Evolutionary conservation across 2,329 filamentous ascomycete genomes (phyloP).

Genomic region (Apiospora hydei): DNA sequence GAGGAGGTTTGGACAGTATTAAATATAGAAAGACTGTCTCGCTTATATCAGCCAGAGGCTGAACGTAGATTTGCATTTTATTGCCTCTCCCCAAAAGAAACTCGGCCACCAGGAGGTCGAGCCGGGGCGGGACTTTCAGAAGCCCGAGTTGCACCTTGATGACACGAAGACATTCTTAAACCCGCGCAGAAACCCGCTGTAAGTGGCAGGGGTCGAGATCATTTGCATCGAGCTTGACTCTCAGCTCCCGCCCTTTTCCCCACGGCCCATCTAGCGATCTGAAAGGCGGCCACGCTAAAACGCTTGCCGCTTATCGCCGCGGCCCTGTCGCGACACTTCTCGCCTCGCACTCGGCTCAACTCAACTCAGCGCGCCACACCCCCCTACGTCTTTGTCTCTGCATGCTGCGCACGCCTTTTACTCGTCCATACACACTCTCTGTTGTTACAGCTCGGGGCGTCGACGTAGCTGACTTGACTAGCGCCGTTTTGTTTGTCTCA

Average conservation of each 20-base stretch:
- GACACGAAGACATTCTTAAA: slow-evolving; percentile 24
- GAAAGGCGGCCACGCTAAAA: background rate
- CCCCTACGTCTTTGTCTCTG: background rate
- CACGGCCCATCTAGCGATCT: slow-evolving; percentile 23
- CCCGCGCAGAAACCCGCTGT: slow-evolving; percentile 24
- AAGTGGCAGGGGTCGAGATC: slow-evolving; percentile 2
- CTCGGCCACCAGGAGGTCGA: background rate
- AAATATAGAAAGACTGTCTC: background rate
- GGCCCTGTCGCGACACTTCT: slow-evolving; percentile 2
- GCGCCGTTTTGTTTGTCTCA: background rate
- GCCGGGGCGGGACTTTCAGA: background rate
- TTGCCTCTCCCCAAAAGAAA: background rate
- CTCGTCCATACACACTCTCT: background rate
- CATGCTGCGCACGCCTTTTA: slow-evolving; percentile 2
- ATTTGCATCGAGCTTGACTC: slow-evolving; percentile 25
- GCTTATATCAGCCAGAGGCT: background rate
- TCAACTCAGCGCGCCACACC: background rate
- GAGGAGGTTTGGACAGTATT: background rate
- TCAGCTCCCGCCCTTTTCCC: background rate
- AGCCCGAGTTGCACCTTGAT: background rate
- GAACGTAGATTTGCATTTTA: background rate
- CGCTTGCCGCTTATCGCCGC: slow-evolving; percentile 14
- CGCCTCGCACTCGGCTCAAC: slow-evolving; percentile 16
- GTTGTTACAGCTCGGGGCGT: background rate
- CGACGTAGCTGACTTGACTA: slow-evolving; percentile 1